Conservation (phyloP, 1,284 basidiomycete genomes). For the Cutaneotrichosporon cutaneum region DNA sequence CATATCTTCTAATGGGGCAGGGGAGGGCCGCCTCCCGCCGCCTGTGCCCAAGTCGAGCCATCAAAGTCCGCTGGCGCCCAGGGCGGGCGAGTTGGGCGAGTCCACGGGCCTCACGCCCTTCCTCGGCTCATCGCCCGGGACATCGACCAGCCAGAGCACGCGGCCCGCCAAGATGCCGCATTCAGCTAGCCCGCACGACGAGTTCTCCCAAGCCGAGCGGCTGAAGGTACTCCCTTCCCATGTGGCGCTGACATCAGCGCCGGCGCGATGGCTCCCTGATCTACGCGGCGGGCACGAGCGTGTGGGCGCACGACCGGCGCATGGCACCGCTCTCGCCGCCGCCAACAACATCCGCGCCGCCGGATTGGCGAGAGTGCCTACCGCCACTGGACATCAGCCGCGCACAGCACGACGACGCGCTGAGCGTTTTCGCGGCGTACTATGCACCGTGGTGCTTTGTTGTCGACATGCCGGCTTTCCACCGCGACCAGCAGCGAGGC, state of each 20-base stretch:
- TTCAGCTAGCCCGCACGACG: background rate
- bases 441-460: constrained; percentile 29
- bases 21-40: background rate
- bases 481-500: background rate
- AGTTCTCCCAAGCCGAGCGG: constrained; percentile 11
- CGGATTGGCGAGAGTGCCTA: constrained; percentile 21
- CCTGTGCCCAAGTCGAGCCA: too few relatives aligned
- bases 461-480: constrained; percentile 23
- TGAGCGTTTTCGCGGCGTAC: constrained; percentile 22
- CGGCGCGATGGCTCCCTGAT: constrained; percentile 21
- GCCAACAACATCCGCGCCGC: background rate
- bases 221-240: constrained; percentile 23
- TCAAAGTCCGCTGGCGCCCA: too few relatives aligned
- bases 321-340: background rate
- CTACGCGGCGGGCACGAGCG: constrained; percentile 30
- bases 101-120: background rate
- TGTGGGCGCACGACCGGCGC: constrained; percentile 25
- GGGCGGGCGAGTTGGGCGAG: too few relatives aligned
- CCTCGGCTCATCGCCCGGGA: background rate
- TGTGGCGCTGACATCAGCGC: background rate
- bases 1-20: background rate
- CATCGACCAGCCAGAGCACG: background rate
- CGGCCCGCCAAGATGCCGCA: background rate
- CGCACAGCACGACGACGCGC: constrained; percentile 19
- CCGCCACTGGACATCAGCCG: constrained; percentile 12